Evolutionary conservation across 2,329 filamentous ascomycete species (phyloP), one percentile per base, ranked within the genome.

Genomic region (Paecilomyces dactylethromorphus): DNA sequence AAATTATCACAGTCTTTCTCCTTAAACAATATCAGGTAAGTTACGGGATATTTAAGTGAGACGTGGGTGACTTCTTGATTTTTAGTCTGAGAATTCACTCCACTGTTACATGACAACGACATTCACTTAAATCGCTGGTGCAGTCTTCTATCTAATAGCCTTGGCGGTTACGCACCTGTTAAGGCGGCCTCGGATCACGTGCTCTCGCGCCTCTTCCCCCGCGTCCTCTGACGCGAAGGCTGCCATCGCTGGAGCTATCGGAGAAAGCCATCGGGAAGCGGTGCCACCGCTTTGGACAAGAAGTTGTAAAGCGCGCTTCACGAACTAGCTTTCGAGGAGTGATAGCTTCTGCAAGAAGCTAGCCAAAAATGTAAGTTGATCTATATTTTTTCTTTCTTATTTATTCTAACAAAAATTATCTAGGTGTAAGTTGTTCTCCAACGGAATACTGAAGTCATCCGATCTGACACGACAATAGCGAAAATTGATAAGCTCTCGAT

Each of bases 401-500:
- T 29, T 50, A 6, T 11, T 50, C 55, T 59, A 49, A 59, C 33
- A 45, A 15, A n/a, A 18, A 18, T 39, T 18, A 31, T 18, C 26
- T 57, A 59, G 58, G 58, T 59, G 58, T 59, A 55, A 56, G 58
- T 57, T 21, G 10, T 39, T 32, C n/a, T 51, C 11, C 3, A 21
- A 15, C 31, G 18, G 31, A 49, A 52, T 21, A 31, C 57, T 33
- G 52, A 45, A 54, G 26, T 21, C 45, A 26, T 52, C 39, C 3
- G 55, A 26, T 51, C 56, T 59, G 21, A 59, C 39, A 57, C 56
- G 31, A 35, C 32, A 24, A 56, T 57, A 90, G 90, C 92, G 65
- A 89, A 86, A 73, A 92, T 97, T 67, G 91, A 96, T 71, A 95
- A 92, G 71, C 84, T 97, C 66, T 90, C 88, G 65, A 94, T 97